Evolutionary conservation across 805 yeast species (phyloP).

Genomic region (Ogataea wickerhamii): DNA sequence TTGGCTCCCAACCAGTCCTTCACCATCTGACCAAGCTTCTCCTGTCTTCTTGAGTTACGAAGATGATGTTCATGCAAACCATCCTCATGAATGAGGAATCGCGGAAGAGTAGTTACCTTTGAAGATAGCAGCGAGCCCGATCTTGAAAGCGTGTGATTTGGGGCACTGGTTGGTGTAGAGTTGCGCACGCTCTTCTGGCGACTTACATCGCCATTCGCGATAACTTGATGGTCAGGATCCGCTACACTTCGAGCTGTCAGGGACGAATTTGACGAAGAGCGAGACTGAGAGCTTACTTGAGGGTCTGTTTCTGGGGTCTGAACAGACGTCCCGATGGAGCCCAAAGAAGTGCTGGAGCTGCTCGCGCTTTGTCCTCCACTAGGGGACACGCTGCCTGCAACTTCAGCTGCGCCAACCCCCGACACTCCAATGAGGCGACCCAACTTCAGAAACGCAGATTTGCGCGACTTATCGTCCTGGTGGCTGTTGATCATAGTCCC

Average conservation of each 20-base stretch:
- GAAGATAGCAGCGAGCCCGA: slow-evolving; percentile 16
- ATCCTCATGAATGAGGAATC: slow-evolving; percentile 58
- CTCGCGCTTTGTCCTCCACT: slow-evolving; percentile 6
- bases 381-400: neutral
- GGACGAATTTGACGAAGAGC: neutral
- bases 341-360: slow-evolving; percentile 11
- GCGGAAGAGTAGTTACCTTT: slow-evolving; percentile 24
- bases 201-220: neutral
- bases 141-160: slow-evolving; percentile 11
- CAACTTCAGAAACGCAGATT: slow-evolving; percentile 1
- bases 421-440: slow-evolving; percentile 1
- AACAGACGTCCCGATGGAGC: slow-evolving; percentile 3
- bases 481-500: slow-evolving; percentile 1
- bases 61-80: slow-evolving; percentile 81
- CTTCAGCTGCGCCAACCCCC: neutral
- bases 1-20: slow-evolving; percentile 75
- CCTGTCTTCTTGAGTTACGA: slow-evolving; percentile 72
- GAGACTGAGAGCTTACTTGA: neutral
- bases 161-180: neutral
- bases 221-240: neutral
- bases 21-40: slow-evolving; percentile 68
- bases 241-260: neutral
- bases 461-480: slow-evolving; percentile 2
- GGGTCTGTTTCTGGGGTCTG: neutral
- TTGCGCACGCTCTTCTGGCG: neutral